A percentile compares a stretch with the other conserved stretches of the same genome.
Conservation (phyloP, 129 eudicot species). For the Deinandra increscens region DNA sequence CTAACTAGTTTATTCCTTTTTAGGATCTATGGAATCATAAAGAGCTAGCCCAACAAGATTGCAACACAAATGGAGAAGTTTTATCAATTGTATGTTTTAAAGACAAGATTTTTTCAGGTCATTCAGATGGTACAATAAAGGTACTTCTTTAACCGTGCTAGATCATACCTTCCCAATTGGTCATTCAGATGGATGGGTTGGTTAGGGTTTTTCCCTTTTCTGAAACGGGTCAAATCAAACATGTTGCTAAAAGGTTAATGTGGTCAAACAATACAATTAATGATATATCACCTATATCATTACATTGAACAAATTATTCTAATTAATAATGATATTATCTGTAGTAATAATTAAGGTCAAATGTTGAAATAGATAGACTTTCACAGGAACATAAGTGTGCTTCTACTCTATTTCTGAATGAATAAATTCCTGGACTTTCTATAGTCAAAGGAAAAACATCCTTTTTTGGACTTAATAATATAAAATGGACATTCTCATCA, state of each 20-base stretch:
- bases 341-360: not conserved
- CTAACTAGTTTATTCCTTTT: slow-evolving; percentile 26
- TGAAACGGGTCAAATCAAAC: not conserved
- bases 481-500: not conserved
- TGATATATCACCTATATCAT: not conserved
- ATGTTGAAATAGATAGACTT: not conserved
- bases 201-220: not conserved
- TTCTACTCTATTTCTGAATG: not conserved
- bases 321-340: not conserved
- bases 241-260: not conserved
- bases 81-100: slow-evolving; percentile 42
- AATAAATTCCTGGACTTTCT: not conserved
- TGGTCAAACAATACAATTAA: not conserved
- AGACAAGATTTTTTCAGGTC: slow-evolving; percentile 64
- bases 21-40: slow-evolving; percentile 75
- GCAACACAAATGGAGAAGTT: slow-evolving; percentile 63
- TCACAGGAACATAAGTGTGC: not conserved
- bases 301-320: not conserved
- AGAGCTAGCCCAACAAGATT: slow-evolving; percentile 63
- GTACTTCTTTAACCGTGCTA: slow-evolving; percentile 29
- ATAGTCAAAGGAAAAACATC: not conserved
- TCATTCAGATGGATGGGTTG: too few species aligned
- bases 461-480: not conserved
- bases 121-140: slow-evolving; percentile 79
- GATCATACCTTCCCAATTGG: too few species aligned